phyloP scores from a whole-genome alignment of 2,329 filamentous ascomycete genomes.

The Trichoderma atrobrunneum region DNA sequence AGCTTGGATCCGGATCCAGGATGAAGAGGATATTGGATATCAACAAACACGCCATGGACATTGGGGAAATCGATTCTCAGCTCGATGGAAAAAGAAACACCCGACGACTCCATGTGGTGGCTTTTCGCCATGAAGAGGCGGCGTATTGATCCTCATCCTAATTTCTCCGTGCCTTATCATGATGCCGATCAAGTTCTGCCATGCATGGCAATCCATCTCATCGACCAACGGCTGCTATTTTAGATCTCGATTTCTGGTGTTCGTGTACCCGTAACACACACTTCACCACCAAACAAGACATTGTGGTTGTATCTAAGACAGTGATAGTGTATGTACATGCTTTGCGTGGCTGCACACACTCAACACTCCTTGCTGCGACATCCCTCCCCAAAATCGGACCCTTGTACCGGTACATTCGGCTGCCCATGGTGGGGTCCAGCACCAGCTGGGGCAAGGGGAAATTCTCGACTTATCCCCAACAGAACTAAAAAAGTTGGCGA shows the following conservation, averaged over 20 bases:
- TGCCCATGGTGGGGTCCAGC: conserved; percentile 8
- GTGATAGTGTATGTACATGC: neutral
- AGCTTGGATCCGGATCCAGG: neutral
- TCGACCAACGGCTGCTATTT: neutral
- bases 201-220: neutral
- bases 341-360: conserved; percentile 10
- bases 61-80: neutral
- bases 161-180: neutral
- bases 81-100: neutral
- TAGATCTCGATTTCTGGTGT: neutral
- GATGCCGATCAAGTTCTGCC: neutral
- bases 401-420: conserved; percentile 16
- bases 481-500: conserved; percentile 38
- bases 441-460: conserved; percentile 18
- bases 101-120: neutral
- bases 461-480: conserved; percentile 38
- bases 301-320: neutral
- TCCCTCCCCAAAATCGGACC: neutral
- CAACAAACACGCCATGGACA: neutral
- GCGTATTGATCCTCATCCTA: neutral
- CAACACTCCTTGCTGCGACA: neutral
- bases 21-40: neutral
- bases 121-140: neutral
- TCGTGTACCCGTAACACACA: neutral
- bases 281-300: neutral